Evolutionary conservation across 192 early-diverging fungal genomes (phyloP), one percentile per base, ranked within the genome.

Genomic region (Entomortierella beljakovae): DNA sequence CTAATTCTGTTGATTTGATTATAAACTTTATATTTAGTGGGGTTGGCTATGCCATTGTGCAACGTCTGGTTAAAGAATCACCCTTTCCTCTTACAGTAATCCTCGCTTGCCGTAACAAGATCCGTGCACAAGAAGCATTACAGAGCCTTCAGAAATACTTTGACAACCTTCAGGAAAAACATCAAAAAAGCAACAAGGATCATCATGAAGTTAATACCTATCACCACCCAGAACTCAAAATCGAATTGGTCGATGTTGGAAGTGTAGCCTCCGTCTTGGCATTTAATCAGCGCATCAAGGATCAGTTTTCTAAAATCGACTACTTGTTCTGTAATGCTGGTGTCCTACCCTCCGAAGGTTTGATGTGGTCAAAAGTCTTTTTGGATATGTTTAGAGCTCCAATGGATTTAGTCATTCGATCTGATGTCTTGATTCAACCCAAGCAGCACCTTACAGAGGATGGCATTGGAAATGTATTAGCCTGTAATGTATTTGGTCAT

Each of bases 271-370:
- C 71, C 0, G 83, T 87, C 6, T 66, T 85, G 1, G 57, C 54
- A 10, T 83, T 81, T 64, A 82, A 81, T 60, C 51, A 66, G 23
- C 51, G 61, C 15, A 74, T 89, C 15, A 65, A 69, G 34, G 51
- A 79, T 22, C 83, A 75, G 70, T 87, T 79, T 28, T 10, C 20
- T 13, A 32, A 59, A 22, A 31, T 89, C 0, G 82, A 87, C 46
- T 82, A 74, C 35, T 40, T 89, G 28, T 89, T 86, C 60, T 89
- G 88, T 37, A 89, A 89, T 56, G 88, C 88, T 15, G 88, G 88
- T 4, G 63, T 89, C 25, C 56, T 89, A 31, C 71, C 69, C 3
- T 57, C 80, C 6, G 23, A 22, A 2, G 82, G 85, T 28, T 11
- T 89, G 1, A 63, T 76, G 49, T 89, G 84, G 84, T 52, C 57